Conservation (phyloP, 1,284 basidiomycete genomes). For the Coniferiporia weirii region DNA sequence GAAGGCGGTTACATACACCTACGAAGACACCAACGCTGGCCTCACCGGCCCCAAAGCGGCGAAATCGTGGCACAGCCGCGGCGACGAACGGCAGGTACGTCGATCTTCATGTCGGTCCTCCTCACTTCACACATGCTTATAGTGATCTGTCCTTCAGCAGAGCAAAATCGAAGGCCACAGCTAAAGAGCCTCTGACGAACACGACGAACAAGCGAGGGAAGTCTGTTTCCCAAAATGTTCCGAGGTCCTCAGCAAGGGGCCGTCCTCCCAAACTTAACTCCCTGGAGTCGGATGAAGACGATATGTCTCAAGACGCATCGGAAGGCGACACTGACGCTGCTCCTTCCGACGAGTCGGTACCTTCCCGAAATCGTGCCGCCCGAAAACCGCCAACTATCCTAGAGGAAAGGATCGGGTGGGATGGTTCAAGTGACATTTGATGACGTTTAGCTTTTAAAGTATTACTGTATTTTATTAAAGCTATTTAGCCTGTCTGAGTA, state of each 20-base stretch:
- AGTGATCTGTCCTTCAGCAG: not conserved
- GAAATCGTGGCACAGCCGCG: constrained; percentile 4
- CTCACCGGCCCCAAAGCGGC: constrained; percentile 17
- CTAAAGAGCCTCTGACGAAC: constrained; percentile 1
- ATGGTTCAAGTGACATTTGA: constrained; percentile 11
- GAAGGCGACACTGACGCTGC: constrained; percentile 1
- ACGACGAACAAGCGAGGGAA: constrained; percentile 7
- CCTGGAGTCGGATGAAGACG: not conserved
- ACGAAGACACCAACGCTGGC: constrained; percentile 15
- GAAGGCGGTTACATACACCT: constrained; percentile 15
- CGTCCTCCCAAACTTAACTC: constrained; percentile 7
- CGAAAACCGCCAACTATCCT: not conserved
- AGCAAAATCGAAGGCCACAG: not conserved
- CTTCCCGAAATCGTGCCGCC: not conserved
- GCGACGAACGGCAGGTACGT: constrained; percentile 1
- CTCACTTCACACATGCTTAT: not conserved
- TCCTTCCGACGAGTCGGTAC: constrained; percentile 9
- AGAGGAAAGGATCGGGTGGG: constrained; percentile 12
- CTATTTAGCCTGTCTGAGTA: too few relatives aligned
- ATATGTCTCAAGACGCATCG: not conserved
- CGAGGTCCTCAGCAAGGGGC: not conserved
- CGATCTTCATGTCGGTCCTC: not conserved
- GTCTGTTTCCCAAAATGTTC: not conserved
- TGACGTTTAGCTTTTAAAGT: not conserved
- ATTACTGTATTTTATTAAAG: not conserved